phyloP scores from a whole-genome alignment of 495 filamentous ascomycete species.

The Aspergillus avenaceus region DNA sequence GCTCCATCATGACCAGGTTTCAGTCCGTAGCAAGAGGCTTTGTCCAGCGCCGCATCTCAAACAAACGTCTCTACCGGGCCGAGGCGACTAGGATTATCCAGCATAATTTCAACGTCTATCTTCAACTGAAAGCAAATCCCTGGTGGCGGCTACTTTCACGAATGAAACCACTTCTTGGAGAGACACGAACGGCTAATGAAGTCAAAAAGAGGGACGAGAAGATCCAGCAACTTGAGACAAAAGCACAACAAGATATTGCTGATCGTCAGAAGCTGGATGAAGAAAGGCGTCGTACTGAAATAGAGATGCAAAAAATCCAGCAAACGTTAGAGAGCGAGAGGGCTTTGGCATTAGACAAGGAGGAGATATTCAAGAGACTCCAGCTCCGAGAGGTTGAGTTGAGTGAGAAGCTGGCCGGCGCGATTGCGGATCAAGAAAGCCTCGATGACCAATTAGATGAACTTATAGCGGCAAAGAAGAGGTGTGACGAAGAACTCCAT shows the following conservation, averaged over 20 bases:
- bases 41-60: conserved; percentile 76
- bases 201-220: conserved; percentile 92
- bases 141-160: conserved; percentile 97
- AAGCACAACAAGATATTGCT: conserved; percentile 70
- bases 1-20: conserved; percentile 89
- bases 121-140: conserved; percentile 81
- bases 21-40: conserved; percentile 90
- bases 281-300: conserved; percentile 80
- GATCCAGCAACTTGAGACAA: conserved; percentile 78
- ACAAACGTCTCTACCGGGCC: conserved; percentile 88
- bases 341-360: conserved; percentile 91
- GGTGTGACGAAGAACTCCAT: conserved; percentile 79
- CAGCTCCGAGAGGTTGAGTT: conserved; percentile 85
- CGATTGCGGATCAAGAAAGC: conserved; percentile 91
- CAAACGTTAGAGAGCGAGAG: conserved; percentile 94
- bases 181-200: conserved; percentile 82
- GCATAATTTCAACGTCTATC: conserved; percentile 83
- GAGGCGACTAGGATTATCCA: conserved; percentile 95
- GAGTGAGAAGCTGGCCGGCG: conserved; percentile 83
- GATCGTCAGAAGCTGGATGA: conserved; percentile 84
- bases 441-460: conserved; percentile 91
- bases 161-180: conserved; percentile 92
- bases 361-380: conserved; percentile 96
- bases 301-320: conserved; percentile 83
- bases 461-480: conserved; percentile 84